Base-by-base conservation (phyloP, 805 yeast species). In the Lipomyces starkeyi region DNA sequence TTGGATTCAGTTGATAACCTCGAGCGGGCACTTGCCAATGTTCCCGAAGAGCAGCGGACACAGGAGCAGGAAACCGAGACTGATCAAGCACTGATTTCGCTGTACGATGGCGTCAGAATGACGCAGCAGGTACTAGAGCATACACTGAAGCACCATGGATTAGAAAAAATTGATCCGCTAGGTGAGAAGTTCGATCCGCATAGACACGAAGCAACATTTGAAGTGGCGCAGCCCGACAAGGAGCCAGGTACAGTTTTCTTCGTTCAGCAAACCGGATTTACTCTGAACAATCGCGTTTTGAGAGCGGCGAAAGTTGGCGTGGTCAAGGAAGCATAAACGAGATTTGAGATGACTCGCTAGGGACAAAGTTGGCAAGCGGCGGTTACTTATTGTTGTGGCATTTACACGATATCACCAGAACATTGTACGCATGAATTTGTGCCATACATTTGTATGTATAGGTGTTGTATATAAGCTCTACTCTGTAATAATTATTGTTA, bases 221-320 rank as follows among this genome's bases (percentile, higher is more conserved):
- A 93, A 82, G 81, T 90, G 64, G 90, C 94, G 43, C 91, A 89
- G 76, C 91, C 93, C 60, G 95, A 87, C 74, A 91, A 91, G 80
- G 94, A 91, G 80, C 91, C 97, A 20, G 97, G 97, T 68, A 89
- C 97, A 34, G 91, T 93, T 67, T 90, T 93, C 87, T 91, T 87
- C 76, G 97, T 93, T 68, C 97, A 93, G 82, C 97, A 91, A 81
- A 85, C 89, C 29, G 98, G 98, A 56, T 93, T 88, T 82, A 87
- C 89, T 68, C 84, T 92, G 76, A 92, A 92, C 81, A 87, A 89
- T 74, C 86, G 98, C 78, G 97, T 93, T 43, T 84, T 93, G 78
- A 87, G 98, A 81, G 97, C 98, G 40, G 97, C 98, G 67, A 93
- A 93, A 84, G 98, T 93, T 73, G 98, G 98, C 74, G 86, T 93